phyloP scores from a whole-genome alignment of 1,284 basidiomycete species.

The Trametes sp. region DNA sequence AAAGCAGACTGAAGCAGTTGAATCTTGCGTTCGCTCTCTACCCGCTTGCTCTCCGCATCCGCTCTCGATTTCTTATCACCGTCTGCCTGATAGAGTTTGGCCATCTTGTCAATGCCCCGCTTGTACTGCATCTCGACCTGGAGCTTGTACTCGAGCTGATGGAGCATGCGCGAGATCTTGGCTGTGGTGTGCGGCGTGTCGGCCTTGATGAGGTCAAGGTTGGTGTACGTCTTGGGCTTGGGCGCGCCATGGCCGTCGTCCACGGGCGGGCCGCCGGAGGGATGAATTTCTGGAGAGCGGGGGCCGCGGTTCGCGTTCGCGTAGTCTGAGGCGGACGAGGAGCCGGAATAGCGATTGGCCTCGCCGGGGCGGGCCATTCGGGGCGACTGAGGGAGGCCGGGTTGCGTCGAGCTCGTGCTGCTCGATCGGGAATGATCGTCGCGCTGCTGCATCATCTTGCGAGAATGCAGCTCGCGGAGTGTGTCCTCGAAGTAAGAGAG shows the following conservation, averaged over 20 bases:
- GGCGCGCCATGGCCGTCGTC: slow-evolving; percentile 49
- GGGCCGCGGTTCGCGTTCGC: slow-evolving; percentile 41
- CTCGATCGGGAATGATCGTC: slow-evolving; percentile 63
- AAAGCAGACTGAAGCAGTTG: slow-evolving; percentile 91
- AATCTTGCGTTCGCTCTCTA: slow-evolving; percentile 97
- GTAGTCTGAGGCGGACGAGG: slow-evolving; percentile 50
- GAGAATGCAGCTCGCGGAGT: slow-evolving; percentile 82
- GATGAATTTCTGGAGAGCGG: slow-evolving; percentile 51
- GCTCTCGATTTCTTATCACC: slow-evolving; percentile 93
- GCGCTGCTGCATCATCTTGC: slow-evolving; percentile 69
- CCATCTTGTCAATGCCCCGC: slow-evolving; percentile 99
- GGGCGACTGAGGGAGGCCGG: slow-evolving; percentile 38
- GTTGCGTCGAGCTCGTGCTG: slow-evolving; percentile 46
- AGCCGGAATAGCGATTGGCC: slow-evolving; percentile 41
- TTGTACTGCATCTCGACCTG: slow-evolving; percentile 99
- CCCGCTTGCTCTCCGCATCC: slow-evolving; percentile 93
- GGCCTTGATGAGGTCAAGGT: slow-evolving; percentile 94
- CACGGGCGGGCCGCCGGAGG: slow-evolving; percentile 43
- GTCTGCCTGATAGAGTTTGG: slow-evolving; percentile 91
- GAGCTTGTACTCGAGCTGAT: slow-evolving; percentile 99
- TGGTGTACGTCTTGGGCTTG: slow-evolving; percentile 72
- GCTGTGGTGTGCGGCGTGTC: slow-evolving; percentile 96
- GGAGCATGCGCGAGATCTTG: slow-evolving; percentile 98
- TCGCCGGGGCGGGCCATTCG: slow-evolving; percentile 49
- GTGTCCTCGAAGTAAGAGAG: slow-evolving; percentile 90